Conservation (phyloP, 2,329 filamentous ascomycete species). For the Paraphoma sp. region DNA sequence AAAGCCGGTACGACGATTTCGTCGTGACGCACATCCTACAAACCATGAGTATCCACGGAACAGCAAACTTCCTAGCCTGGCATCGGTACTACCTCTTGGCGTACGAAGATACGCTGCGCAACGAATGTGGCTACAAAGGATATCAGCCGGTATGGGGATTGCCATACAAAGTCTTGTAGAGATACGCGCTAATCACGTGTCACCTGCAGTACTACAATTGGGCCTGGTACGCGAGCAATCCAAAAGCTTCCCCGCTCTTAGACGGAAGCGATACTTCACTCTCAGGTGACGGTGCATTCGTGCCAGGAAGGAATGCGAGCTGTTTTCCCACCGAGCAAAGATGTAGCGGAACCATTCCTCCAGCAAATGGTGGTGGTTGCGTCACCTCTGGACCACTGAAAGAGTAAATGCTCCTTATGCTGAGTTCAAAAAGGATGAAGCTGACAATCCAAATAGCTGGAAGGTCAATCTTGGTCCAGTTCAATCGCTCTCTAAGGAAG, state of each 20-base stretch:
- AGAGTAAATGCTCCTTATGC: constrained; percentile 46
- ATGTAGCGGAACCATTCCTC: constrained; percentile 1
- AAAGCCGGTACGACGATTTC: constrained; percentile 43
- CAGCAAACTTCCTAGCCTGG: constrained; percentile 45
- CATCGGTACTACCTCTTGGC: constrained; percentile 51
- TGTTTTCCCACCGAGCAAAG: constrained; percentile 25
- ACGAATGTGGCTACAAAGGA: constrained; percentile 52
- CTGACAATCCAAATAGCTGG: constrained; percentile 18
- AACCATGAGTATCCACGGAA: constrained; percentile 37
- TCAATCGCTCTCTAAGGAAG: constrained; percentile 25
- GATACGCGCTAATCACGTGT: too few relatives aligned
- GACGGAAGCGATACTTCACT: constrained; percentile 59
- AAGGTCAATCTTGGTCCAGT: constrained; percentile 57
- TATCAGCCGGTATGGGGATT: constrained; percentile 43
- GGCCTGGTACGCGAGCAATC: constrained; percentile 54
- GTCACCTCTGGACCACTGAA: constrained; percentile 59
- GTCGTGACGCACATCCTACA: constrained; percentile 42
- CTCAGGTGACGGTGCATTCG: constrained; percentile 54
- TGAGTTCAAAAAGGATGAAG: background rate
- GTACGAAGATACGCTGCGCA: constrained; percentile 49
- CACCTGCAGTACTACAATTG: constrained; percentile 52
- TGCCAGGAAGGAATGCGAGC: constrained; percentile 29
- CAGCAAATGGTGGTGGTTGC: constrained; percentile 63
- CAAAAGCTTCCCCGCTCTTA: constrained; percentile 58
- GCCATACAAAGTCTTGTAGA: too few relatives aligned